Conservation (phyloP, 441 rosid species). For the Macaranga tanarius region DNA sequence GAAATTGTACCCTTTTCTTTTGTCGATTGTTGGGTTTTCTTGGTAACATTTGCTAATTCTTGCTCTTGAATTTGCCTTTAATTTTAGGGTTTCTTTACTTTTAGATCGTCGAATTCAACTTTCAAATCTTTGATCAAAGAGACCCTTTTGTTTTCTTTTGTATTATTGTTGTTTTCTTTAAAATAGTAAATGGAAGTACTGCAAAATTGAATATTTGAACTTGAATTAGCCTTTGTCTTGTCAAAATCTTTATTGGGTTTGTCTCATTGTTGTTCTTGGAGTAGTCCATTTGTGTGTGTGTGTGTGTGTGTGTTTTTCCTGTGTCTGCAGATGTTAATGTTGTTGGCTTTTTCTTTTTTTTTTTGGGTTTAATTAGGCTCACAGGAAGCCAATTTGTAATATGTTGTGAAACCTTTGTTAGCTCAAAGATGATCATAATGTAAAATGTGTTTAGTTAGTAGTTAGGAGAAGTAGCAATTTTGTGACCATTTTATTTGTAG, state of each 20-base stretch:
- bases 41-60: neutral
- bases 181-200: too few relatives aligned
- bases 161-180: neutral
- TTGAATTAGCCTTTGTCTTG: neutral
- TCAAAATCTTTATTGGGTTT: too few relatives aligned
- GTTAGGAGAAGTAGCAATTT: neutral
- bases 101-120: slow-evolving; percentile 4
- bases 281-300: too few relatives aligned
- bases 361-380: neutral
- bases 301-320: too few relatives aligned
- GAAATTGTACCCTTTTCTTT: neutral
- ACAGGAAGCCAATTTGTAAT: neutral
- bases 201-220: neutral
- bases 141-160: neutral
- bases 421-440: neutral
- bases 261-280: neutral
- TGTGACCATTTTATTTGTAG: neutral
- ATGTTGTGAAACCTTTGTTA: neutral
- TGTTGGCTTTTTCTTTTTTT: too few relatives aligned
- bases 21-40: neutral
- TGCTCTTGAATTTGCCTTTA: neutral
- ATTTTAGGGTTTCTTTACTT: slow-evolving; percentile 10
- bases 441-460: neutral
- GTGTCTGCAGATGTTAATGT: too few relatives aligned
- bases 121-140: neutral